Base-by-base conservation (phyloP, 2,329 filamentous ascomycete species). In the Kalmusia sp. region DNA sequence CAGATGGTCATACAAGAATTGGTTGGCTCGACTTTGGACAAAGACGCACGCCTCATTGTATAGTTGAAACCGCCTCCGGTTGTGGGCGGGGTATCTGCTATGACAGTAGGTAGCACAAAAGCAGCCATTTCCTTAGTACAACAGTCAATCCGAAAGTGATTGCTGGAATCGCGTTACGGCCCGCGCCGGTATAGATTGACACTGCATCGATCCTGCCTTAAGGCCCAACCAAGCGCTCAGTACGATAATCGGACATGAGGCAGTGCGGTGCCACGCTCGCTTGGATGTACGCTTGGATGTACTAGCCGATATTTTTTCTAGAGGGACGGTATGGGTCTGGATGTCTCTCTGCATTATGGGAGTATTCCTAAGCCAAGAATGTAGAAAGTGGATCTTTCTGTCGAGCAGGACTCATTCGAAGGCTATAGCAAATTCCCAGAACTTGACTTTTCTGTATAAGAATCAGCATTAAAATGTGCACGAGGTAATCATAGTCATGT, bases 31-130 rank as follows among this genome's bases (percentile, higher is more conserved):
- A n/a, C n/a, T n/a, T n/a, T n/a, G n/a, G n/a, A 12, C 19, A 11
- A 24, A 33, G 19, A 24, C 27, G 41, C 35, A 50, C 48, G 51
- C 48, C 50, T 57, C 40, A 38, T 50, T 50, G 33, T 55, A 31
- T 52, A 50, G 38, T 51, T 57, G 62, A 60, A 59, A 62, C 62
- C 49, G 53, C 54, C 57, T 25, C 35, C 25, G 15, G 6, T 24
- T 28, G 46, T 34, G 17, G 9, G 37, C 31, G 15, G 22, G 37
- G 15, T 22, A 21, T 19, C n/a, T 24, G 15, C 7, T 43, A 27
- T 28, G 43, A 27, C 6, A 28, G 17, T 40, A 21, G 37, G 46
- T 50, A 14, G 37, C 15, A 48, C 52, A 31, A 45, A 9, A 33
- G 33, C 46, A 44, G 45, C 45, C 52, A 39, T 35, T 33, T 33